Evolutionary conservation across 179 eudicot genomes (phyloP).

Genomic region (Carnegiea gigantea): DNA sequence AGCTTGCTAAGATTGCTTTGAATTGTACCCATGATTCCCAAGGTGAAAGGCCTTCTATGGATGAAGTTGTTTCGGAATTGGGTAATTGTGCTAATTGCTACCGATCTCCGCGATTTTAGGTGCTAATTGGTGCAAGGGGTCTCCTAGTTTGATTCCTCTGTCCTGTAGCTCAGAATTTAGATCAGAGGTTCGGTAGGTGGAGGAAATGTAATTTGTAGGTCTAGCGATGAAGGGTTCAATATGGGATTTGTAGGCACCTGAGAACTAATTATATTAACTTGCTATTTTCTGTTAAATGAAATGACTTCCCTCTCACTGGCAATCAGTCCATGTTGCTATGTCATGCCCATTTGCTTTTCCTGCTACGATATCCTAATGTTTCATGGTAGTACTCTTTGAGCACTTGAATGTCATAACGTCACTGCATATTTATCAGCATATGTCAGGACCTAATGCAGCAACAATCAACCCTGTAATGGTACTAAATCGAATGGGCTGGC

Average conservation of each 20-base stretch:
- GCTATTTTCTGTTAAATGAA: not conserved
- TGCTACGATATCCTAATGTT: too few relatives aligned
- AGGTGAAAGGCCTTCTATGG: constrained; percentile 62
- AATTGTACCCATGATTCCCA: constrained; percentile 74
- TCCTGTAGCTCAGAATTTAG: constrained; percentile 9
- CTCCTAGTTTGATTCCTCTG: constrained; percentile 13
- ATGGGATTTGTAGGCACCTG: not conserved
- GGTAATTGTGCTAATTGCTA: constrained; percentile 30
- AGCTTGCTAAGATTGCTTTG: constrained; percentile 62
- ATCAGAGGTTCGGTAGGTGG: constrained; percentile 7
- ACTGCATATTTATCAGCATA: too few relatives aligned
- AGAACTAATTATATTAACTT: not conserved
- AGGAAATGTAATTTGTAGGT: constrained; percentile 29
- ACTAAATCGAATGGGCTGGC: too few relatives aligned
- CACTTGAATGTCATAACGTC: too few relatives aligned
- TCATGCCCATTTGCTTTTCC: too few relatives aligned
- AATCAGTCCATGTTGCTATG: not conserved
- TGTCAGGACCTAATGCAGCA: too few relatives aligned
- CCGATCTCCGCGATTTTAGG: constrained; percentile 33
- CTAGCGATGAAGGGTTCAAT: constrained; percentile 20
- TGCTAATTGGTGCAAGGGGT: constrained; percentile 19
- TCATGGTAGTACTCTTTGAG: too few relatives aligned
- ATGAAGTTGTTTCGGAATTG: constrained; percentile 41
- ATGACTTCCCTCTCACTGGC: not conserved
- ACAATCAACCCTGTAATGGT: too few relatives aligned